phyloP scores from a whole-genome alignment of 2,329 filamentous ascomycete genomes.

The Stagonosporopsis vannaccii region DNA sequence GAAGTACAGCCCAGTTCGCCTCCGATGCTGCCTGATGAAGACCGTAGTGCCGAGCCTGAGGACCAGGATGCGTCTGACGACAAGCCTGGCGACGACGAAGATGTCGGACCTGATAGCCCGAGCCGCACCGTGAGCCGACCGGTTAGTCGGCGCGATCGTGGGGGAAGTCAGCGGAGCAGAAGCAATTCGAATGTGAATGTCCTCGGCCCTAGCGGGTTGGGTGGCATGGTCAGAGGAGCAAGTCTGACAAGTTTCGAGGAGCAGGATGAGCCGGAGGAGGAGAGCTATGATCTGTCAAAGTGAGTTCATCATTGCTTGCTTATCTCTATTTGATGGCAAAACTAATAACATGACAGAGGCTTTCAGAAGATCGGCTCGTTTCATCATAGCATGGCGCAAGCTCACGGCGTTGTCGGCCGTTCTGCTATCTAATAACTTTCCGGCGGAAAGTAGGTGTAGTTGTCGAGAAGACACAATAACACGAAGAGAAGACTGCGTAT shows the following conservation, averaged over 20 bases:
- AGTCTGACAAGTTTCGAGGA: conserved; percentile 48
- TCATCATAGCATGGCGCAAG: conserved; percentile 48
- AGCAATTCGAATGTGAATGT: conserved; percentile 43
- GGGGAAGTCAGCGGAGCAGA: conserved; percentile 34
- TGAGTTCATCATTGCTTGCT: too few relatives aligned
- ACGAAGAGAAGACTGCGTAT: background rate
- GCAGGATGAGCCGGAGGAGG: conserved; percentile 54
- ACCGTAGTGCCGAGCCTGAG: conserved; percentile 36
- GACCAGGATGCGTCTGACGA: conserved; percentile 40
- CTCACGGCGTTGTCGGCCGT: conserved; percentile 36
- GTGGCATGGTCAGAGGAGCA: conserved; percentile 47
- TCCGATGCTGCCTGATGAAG: conserved; percentile 38
- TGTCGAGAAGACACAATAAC: background rate
- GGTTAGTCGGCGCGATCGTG: conserved; percentile 42
- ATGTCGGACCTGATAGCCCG: conserved; percentile 43
- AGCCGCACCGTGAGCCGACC: conserved; percentile 47
- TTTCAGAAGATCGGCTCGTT: conserved; percentile 60
- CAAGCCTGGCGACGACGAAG: conserved; percentile 45
- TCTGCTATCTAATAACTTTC: conserved; percentile 13
- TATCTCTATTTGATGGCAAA: background rate
- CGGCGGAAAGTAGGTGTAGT: background rate
- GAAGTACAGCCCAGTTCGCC: conserved; percentile 46
- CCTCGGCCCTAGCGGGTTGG: conserved; percentile 29
- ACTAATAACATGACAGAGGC: conserved; percentile 48
- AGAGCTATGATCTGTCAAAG: conserved; percentile 59